These are phyloP conservation scores for Fonsecaea pedrosoi DNA, from an alignment of 2,329 filamentous ascomycete genomes.

Conservation along the genomic window DNA sequence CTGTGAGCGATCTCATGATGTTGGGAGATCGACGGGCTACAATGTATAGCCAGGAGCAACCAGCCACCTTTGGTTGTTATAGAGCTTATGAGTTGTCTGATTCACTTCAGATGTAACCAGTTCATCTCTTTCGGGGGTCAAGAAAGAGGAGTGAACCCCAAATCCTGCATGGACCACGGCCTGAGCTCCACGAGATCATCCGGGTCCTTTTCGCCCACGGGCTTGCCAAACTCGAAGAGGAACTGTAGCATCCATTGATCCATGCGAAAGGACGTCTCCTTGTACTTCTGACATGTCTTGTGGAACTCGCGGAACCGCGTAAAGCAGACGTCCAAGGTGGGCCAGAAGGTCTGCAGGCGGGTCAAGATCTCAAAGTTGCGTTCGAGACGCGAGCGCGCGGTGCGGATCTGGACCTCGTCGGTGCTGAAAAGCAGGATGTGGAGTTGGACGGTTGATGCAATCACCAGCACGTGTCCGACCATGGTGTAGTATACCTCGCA, in stretches of 20 bases:
- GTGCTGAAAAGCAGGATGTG: slow-evolving; percentile 54
- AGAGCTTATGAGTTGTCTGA: background rate
- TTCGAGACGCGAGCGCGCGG: slow-evolving; percentile 49
- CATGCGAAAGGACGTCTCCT: slow-evolving; percentile 49
- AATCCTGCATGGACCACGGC: slow-evolving; percentile 33
- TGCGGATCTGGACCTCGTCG: slow-evolving; percentile 46
- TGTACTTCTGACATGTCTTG: slow-evolving; percentile 49
- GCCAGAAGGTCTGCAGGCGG: slow-evolving; percentile 52
- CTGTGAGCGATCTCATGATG: background rate
- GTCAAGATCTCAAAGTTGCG: slow-evolving; percentile 56
- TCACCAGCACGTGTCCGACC: slow-evolving; percentile 56
- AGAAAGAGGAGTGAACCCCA: slow-evolving; percentile 22
- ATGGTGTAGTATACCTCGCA: slow-evolving; percentile 55
- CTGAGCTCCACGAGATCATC: slow-evolving; percentile 29
- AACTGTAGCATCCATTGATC: slow-evolving; percentile 55
- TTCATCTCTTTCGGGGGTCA: background rate
- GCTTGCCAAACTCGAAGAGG: slow-evolving; percentile 36
- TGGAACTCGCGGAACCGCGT: slow-evolving; percentile 52
- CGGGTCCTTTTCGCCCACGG: slow-evolving; percentile 30
- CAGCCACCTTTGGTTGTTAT: background rate
- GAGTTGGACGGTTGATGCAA: slow-evolving; percentile 56
- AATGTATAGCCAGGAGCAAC: background rate
- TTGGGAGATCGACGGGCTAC: background rate
- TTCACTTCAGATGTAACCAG: background rate
- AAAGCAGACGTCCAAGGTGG: slow-evolving; percentile 49